Evolutionary conservation across 768 basidiomycete species (phyloP).

Genomic region (Asterophora lycoperdoides): DNA sequence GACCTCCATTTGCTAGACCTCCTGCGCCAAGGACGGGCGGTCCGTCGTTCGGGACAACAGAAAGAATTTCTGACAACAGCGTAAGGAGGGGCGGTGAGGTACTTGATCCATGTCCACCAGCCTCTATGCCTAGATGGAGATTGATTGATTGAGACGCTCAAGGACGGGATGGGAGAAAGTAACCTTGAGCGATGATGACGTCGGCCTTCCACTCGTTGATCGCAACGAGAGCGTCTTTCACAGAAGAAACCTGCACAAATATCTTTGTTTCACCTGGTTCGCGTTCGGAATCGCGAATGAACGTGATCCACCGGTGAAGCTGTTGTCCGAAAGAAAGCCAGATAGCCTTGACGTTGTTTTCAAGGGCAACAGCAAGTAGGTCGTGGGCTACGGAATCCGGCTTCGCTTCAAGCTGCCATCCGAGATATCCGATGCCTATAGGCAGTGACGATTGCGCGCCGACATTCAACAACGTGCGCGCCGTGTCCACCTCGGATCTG

Average conservation of each 20-base stretch:
- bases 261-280: constrained; percentile 45
- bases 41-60: constrained; percentile 34
- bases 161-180: constrained; percentile 2
- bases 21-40: constrained; percentile 71
- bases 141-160: constrained; percentile 1
- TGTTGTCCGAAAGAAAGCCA: constrained; percentile 74
- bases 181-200: constrained; percentile 77
- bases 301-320: constrained; percentile 55
- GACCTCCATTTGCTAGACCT: constrained; percentile 60
- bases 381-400: constrained; percentile 33
- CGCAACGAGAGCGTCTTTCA: constrained; percentile 56
- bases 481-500: constrained; percentile 47
- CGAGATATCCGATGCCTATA: constrained; percentile 73
- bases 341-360: constrained; percentile 54
- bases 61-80: constrained; percentile 53
- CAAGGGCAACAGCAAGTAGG: constrained; percentile 47
- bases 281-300: constrained; percentile 52
- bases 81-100: constrained; percentile 56
- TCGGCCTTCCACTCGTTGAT: constrained; percentile 68
- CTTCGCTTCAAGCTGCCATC: constrained; percentile 60
- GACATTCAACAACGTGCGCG: constrained; percentile 40
- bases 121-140: constrained; percentile 57
- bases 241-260: constrained; percentile 62
- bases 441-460: constrained; percentile 37
- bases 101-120: constrained; percentile 70